Base-by-base conservation (phyloP, 257 asterid species). In the Solanum ossicruentum region DNA sequence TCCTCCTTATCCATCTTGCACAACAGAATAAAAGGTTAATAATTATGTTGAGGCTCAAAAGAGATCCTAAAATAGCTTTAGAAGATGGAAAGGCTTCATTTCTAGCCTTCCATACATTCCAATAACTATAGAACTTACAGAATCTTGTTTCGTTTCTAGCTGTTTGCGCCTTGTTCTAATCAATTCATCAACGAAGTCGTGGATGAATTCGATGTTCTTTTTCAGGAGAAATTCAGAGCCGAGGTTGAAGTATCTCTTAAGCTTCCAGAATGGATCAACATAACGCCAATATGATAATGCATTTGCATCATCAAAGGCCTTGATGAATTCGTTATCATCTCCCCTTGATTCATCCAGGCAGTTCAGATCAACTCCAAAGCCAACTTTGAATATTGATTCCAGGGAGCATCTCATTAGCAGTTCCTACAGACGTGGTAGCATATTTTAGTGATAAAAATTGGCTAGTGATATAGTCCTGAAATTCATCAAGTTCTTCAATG, bases 371-470 rank as follows among this genome's bases (percentile, higher is more conserved):
- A 92, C 93, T 78, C 95, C 98, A 65, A 95, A 93, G 10, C 95
- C 98, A 86, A 95, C 98, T 88, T 89, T 92, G 87, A 93, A 95
- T 66, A 93, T 92, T 0, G 98, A 92, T 61, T 95, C 98, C 79
- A 93, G 86, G 5, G 94, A 90, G 89, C 91, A 88, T 88, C 90
- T 92, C 98, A 93, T 93, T 60, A 95, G 85, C 88, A 92, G 78
- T 83, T 84, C 95, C 97, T 95, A 88, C 86, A 84, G 86, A 21
- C 61, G 61, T 43, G 21, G 41, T 36, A 28, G 15, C 70, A 32
- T n/a, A 51, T 10, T 61, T 43, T 65, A 58, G 21, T 36, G 20
- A n/a, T 43, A 26, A 26, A 58, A n/a, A 36, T 3, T 71, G 41
- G 3, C 20, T 6, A 70, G 57, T 36, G 51, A 12, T 23, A 45